Evolutionary conservation across 2,329 filamentous ascomycete genomes (phyloP).

Genomic region (Hyphodiscus sp.): DNA sequence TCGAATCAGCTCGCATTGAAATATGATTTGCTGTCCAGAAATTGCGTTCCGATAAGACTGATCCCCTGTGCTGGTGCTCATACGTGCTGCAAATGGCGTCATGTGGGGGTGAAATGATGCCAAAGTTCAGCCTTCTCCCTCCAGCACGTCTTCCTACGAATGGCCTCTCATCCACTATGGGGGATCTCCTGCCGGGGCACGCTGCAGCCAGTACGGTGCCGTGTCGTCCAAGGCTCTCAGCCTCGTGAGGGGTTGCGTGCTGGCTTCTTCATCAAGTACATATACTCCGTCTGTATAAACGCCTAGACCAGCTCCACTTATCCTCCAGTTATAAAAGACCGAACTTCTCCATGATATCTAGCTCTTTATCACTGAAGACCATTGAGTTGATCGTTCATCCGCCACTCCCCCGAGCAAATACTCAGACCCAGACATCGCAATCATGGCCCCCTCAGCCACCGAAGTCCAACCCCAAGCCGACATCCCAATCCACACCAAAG

Average conservation of each 20-base stretch:
- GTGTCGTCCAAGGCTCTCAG: neutral
- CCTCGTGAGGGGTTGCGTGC: neutral
- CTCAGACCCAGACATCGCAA: neutral
- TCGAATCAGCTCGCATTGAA: neutral
- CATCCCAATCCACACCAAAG: conserved; percentile 7
- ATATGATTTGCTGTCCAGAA: neutral
- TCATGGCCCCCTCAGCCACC: conserved; percentile 18
- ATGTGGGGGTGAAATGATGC: neutral
- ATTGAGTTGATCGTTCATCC: conserved; percentile 8
- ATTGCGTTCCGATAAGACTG: neutral
- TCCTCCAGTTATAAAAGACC: neutral
- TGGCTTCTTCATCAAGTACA: neutral
- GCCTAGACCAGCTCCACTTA: neutral
- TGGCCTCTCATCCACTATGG: neutral
- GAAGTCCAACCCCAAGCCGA: conserved; percentile 5
- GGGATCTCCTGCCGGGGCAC: too few relatives aligned
- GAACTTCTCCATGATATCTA: conserved; percentile 9
- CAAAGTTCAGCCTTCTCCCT: neutral
- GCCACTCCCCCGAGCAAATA: neutral
- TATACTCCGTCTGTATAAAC: too few relatives aligned
- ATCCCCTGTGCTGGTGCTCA: neutral
- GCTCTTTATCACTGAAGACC: conserved; percentile 13
- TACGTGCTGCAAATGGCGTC: neutral
- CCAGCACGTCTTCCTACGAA: neutral
- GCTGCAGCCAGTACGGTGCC: neutral